Evolutionary conservation across 1,284 basidiomycete species (phyloP).

Genomic region (Boletus hoseneyae): DNA sequence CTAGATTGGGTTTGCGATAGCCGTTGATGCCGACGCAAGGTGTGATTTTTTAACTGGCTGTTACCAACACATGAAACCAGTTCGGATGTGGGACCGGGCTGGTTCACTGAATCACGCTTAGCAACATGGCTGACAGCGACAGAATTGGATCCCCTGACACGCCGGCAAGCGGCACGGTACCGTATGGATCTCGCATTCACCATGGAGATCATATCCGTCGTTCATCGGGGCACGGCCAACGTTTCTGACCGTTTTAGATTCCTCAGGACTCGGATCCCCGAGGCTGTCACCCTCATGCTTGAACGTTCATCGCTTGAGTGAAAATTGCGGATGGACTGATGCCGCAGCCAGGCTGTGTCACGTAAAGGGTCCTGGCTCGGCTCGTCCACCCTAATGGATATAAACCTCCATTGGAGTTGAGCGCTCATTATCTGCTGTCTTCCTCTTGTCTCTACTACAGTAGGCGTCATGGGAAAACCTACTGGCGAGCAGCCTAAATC

Average conservation of each 20-base stretch:
- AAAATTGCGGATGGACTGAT: neutral
- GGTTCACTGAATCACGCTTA: neutral
- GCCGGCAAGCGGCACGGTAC: neutral
- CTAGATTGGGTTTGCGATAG: neutral
- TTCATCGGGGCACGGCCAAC: slow-evolving; percentile 6
- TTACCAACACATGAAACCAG: no score
- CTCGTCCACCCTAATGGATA: slow-evolving; percentile 8
- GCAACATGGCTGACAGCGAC: neutral
- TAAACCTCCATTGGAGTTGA: slow-evolving; percentile 4
- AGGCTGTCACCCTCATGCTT: neutral
- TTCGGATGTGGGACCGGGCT: no score
- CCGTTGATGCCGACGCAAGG: neutral
- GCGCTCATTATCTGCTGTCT: neutral
- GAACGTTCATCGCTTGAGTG: slow-evolving; percentile 18
- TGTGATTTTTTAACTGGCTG: neutral
- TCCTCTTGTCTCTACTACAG: neutral
- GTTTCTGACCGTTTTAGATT: slow-evolving; percentile 1
- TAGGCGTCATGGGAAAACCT: slow-evolving; percentile 12
- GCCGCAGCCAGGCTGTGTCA: slow-evolving; percentile 12
- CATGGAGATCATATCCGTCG: no score
- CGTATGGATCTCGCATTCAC: neutral
- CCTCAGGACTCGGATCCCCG: neutral
- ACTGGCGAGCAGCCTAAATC: neutral
- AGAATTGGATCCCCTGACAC: neutral
- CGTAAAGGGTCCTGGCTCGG: slow-evolving; percentile 11